phyloP scores from a whole-genome alignment of 106 monocot genomes.

The Triglochin maritima region DNA sequence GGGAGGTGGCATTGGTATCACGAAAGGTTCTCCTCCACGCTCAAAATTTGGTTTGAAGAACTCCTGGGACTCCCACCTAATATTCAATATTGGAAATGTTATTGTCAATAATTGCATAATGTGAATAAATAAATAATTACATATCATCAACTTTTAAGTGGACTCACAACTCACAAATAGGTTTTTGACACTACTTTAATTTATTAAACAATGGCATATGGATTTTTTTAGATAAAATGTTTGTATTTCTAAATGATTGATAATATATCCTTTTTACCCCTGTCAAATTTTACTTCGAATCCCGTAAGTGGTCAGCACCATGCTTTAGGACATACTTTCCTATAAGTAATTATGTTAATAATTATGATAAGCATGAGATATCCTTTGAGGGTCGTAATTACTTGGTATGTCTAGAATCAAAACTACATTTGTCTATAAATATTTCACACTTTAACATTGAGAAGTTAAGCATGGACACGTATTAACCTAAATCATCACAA shows the following conservation, averaged over 20 bases:
- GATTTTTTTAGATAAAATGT: background rate
- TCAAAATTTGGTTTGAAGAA: slow-evolving; percentile 93
- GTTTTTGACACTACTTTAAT: background rate
- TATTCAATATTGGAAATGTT: background rate
- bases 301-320: too few relatives aligned
- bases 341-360: too few relatives aligned
- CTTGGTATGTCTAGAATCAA: too few relatives aligned
- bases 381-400: too few relatives aligned
- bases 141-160: background rate
- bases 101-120: background rate
- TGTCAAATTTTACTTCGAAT: too few relatives aligned
- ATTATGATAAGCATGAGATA: too few relatives aligned
- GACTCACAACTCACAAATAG: background rate
- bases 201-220: background rate
- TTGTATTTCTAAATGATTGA: background rate
- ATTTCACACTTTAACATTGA: too few relatives aligned
- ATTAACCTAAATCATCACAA: too few relatives aligned
- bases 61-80: slow-evolving; percentile 96
- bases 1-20: slow-evolving; percentile 96
- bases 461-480: too few relatives aligned
- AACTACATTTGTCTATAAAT: too few relatives aligned
- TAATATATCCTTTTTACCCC: too few relatives aligned
- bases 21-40: slow-evolving; percentile 75
- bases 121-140: background rate
- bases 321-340: too few relatives aligned